These are phyloP conservation scores for Cladosporium halotolerans DNA, from an alignment of 2,329 filamentous ascomycete species.

Conservation along the genomic window DNA sequence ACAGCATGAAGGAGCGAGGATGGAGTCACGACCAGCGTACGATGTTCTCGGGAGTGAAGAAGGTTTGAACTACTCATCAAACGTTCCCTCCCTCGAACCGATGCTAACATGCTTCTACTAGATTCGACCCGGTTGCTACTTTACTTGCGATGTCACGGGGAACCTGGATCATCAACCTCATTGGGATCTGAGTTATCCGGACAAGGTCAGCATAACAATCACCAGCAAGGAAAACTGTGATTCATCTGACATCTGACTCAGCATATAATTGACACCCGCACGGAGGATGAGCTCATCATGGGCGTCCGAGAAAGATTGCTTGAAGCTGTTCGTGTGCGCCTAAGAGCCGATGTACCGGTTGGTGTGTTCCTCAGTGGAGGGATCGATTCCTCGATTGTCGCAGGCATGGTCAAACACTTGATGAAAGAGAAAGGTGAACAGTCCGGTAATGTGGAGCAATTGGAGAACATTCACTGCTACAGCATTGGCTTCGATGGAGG, in stretches of 20 bases:
- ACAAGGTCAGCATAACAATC: constrained; percentile 34
- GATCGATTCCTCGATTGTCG: constrained; percentile 51
- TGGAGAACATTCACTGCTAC: constrained; percentile 19
- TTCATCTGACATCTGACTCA: neutral
- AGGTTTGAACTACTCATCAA: constrained; percentile 24
- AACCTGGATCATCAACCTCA: constrained; percentile 39
- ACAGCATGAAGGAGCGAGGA: constrained; percentile 37
- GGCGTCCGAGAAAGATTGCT: constrained; percentile 45
- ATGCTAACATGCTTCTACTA: constrained; percentile 20
- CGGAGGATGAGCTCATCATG: constrained; percentile 45
- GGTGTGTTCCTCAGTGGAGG: constrained; percentile 53
- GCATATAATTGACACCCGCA: constrained; percentile 34
- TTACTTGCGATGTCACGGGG: constrained; percentile 36
- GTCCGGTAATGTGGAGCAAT: neutral
- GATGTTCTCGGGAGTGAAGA: constrained; percentile 44
- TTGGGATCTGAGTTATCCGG: constrained; percentile 48
- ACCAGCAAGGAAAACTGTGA: neutral
- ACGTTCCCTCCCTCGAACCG: neutral
- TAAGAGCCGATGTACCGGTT: constrained; percentile 53
- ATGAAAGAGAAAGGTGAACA: constrained; percentile 39
- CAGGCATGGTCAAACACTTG: constrained; percentile 50
- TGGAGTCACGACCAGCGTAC: constrained; percentile 44
- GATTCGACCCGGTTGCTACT: constrained; percentile 40
- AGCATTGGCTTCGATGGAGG: constrained; percentile 4
- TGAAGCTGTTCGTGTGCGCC: constrained; percentile 46